A percentile compares a stretch with the other conserved stretches of the same genome.
Evolutionary conservation across 345 rosid genomes (phyloP).

Genomic region (Iberis pinnata): DNA sequence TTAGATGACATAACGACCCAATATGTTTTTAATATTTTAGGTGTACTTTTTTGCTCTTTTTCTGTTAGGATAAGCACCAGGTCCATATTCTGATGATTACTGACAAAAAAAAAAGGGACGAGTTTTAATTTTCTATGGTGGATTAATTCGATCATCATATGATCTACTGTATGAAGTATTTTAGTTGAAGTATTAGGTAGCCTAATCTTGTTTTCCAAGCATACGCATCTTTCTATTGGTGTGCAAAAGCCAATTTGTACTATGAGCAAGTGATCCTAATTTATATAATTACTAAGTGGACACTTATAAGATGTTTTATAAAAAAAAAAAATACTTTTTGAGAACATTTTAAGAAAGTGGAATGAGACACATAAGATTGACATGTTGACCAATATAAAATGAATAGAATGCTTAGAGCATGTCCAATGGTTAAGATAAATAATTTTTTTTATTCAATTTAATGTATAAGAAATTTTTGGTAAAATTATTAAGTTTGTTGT

Average conservation of each 20-base stretch:
- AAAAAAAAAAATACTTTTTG: neutral
- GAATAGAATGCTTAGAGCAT: too few relatives aligned
- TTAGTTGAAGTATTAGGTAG: constrained; percentile 25
- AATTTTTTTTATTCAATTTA: too few relatives aligned
- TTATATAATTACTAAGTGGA: neutral
- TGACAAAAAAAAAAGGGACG: neutral
- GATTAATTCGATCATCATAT: neutral
- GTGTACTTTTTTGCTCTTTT: constrained; percentile 18
- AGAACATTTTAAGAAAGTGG: constrained; percentile 3
- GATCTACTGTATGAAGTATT: constrained; percentile 2
- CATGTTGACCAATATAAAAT: neutral
- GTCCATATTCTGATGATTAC: constrained; percentile 11
- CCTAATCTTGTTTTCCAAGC: constrained; percentile 25
- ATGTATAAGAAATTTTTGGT: too few relatives aligned
- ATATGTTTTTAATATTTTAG: constrained; percentile 3
- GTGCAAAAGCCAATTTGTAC: constrained; percentile 26
- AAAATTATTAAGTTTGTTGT: too few relatives aligned
- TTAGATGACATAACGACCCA: constrained; percentile 25
- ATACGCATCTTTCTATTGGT: constrained; percentile 10
- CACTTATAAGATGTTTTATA: constrained; percentile 6
- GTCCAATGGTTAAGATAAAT: too few relatives aligned
- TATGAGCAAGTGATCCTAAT: constrained; percentile 8
- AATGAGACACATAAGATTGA: constrained; percentile 11
- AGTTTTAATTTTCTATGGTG: neutral
- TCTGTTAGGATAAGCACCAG: constrained; percentile 26